Percentiles rank a stretch among this genome's conserved stretches.
These are phyloP conservation scores for Pyrenophora tritici-repentis DNA, from an alignment of 2,329 filamentous ascomycete genomes.

Conservation along the genomic window DNA sequence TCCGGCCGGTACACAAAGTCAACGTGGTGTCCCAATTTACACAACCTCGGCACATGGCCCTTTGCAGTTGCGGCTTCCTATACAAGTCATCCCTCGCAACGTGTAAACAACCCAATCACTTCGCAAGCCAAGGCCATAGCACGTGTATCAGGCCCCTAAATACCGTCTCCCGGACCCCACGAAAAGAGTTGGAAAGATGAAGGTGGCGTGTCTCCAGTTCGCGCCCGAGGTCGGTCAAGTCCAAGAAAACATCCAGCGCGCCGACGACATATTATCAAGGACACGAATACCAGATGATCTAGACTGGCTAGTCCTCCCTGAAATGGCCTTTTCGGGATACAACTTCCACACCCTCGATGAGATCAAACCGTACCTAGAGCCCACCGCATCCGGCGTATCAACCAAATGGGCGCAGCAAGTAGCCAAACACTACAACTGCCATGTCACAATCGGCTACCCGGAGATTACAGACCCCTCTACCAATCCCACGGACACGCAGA, in stretches of 20 bases:
- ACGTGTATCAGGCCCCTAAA: no score
- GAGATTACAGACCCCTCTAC: constrained; percentile 54
- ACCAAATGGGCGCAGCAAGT: constrained; percentile 72
- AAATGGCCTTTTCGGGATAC: constrained; percentile 80
- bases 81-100: no score
- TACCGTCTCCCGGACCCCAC: no score
- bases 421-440: constrained; percentile 69
- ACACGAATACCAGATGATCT: constrained; percentile 54
- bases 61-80: no score
- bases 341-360: constrained; percentile 73
- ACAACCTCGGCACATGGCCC: no score
- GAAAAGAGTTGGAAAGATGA: constrained; percentile 54
- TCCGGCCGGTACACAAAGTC: no score
- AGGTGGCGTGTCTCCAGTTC: constrained; percentile 73
- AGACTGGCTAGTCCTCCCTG: constrained; percentile 74
- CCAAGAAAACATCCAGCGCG: constrained; percentile 70
- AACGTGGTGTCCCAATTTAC: no score
- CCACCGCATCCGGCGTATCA: constrained; percentile 66
- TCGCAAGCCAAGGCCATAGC: no score
- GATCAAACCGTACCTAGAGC: constrained; percentile 72
- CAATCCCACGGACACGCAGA: constrained; percentile 22
- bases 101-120: no score
- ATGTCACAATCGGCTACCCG: constrained; percentile 74
- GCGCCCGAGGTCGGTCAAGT: constrained; percentile 71
- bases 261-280: constrained; percentile 65